phyloP scores from a whole-genome alignment of 371 early-diverging fungal species.

The Syncephalastrum racemosum region DNA sequence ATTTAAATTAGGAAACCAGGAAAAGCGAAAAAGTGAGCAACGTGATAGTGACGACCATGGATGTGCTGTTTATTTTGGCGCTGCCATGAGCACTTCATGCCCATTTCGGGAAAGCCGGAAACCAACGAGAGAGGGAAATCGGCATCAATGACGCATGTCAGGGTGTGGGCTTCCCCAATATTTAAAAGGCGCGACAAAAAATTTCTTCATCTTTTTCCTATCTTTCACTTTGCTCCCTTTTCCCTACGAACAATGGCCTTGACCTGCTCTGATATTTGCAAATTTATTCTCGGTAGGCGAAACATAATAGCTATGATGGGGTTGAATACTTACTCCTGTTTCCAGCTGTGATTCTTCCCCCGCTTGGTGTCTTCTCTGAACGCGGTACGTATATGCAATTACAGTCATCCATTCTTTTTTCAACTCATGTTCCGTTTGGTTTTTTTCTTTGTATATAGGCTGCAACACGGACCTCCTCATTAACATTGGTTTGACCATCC shows the following conservation, averaged over 20 bases:
- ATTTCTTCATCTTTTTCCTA: constrained; percentile 2
- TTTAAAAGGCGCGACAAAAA: too few relatives aligned
- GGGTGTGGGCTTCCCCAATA: too few relatives aligned
- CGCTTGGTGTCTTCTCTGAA: constrained; percentile 64
- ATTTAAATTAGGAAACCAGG: too few relatives aligned
- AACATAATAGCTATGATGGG: background rate
- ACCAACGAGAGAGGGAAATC: too few relatives aligned
- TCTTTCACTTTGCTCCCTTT: background rate
- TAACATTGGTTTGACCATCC: constrained; percentile 70
- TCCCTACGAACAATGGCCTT: constrained; percentile 9
- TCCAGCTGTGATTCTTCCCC: constrained; percentile 59
- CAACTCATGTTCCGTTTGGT: background rate
- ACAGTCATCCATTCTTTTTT: too few relatives aligned
- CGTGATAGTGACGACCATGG: too few relatives aligned
- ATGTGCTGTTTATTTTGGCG: too few relatives aligned
- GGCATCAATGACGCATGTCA: too few relatives aligned
- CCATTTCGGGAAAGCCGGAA: too few relatives aligned
- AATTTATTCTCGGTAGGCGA: constrained; percentile 17
- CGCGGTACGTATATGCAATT: constrained; percentile 2
- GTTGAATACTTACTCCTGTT: background rate
- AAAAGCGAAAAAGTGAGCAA: too few relatives aligned
- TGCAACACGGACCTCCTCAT: constrained; percentile 71
- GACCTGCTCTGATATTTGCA: constrained; percentile 14
- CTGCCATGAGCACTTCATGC: too few relatives aligned
- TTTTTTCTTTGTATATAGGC: constrained; percentile 20